These are phyloP conservation scores for Codiaeum variegatum DNA, from an alignment of 441 rosid genomes.

Conservation along the genomic window DNA sequence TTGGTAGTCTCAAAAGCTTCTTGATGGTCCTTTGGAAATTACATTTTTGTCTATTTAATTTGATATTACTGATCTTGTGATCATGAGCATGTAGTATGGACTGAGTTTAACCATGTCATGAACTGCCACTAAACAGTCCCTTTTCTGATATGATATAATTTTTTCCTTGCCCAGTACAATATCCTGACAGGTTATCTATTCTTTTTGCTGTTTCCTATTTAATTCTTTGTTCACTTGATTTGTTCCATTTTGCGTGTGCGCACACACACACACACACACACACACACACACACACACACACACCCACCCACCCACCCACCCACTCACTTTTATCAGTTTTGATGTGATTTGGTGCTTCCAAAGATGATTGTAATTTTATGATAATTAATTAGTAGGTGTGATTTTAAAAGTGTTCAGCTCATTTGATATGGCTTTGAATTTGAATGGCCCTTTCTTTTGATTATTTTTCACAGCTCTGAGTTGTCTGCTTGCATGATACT, in stretches of 20 bases:
- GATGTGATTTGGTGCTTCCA: not conserved
- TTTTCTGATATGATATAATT: not conserved
- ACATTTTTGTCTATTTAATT: not conserved
- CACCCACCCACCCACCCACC: not conserved
- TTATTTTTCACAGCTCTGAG: not conserved
- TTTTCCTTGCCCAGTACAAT: not conserved
- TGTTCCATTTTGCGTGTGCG: not conserved
- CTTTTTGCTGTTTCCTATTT: not conserved
- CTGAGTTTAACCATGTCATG: not conserved
- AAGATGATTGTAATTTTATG: not conserved
- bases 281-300: too few relatives aligned
- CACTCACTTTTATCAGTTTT: too few relatives aligned
- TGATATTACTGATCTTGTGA: not conserved
- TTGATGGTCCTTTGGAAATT: not conserved
- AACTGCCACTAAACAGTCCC: not conserved
- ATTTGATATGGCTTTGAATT: not conserved
- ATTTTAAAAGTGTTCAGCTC: not conserved
- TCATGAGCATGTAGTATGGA: not conserved
- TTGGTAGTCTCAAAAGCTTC: not conserved
- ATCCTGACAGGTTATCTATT: not conserved
- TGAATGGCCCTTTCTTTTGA: not conserved
- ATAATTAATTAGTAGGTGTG: not conserved
- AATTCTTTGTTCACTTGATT: not conserved
- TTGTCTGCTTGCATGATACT: not conserved
- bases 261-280: not conserved